phyloP scores from a whole-genome alignment of 352 stramenopile genomes.

The Peronospora farinosa region DNA sequence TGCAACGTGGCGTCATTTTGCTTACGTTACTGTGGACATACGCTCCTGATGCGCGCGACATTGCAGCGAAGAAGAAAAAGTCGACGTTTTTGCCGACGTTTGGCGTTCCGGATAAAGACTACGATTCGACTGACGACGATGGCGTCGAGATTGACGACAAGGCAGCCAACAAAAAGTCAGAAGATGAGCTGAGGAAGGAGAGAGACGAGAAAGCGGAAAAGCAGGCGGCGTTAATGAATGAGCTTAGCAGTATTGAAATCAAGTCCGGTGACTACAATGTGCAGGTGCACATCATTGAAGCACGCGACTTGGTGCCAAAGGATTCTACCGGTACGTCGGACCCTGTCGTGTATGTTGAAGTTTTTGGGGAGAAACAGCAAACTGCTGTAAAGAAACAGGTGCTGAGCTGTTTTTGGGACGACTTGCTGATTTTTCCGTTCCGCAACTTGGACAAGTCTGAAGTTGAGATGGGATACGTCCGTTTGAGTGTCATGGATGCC shows the following conservation, averaged over 20 bases:
- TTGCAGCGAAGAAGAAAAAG: slow-evolving; percentile 71
- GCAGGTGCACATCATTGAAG: slow-evolving; percentile 88
- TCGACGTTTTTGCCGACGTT: slow-evolving; percentile 48
- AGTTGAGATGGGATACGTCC: slow-evolving; percentile 80
- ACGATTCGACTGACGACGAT: slow-evolving; percentile 67
- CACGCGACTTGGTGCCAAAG: slow-evolving; percentile 81
- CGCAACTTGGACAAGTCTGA: slow-evolving; percentile 72
- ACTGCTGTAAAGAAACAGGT: slow-evolving; percentile 80
- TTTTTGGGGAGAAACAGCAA: slow-evolving; percentile 81
- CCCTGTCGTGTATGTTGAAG: slow-evolving; percentile 87
- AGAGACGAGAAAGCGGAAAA: slow-evolving; percentile 68
- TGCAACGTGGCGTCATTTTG: slow-evolving; percentile 43
- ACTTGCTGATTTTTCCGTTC: slow-evolving; percentile 72
- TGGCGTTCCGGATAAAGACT: slow-evolving; percentile 58
- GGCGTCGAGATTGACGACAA: slow-evolving; percentile 51
- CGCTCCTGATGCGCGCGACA: slow-evolving; percentile 38
- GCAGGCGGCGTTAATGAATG: slow-evolving; percentile 62
- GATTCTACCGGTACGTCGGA: slow-evolving; percentile 86
- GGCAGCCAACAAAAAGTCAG: slow-evolving; percentile 42
- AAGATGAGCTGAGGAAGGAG: slow-evolving; percentile 67
- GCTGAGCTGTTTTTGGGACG: slow-evolving; percentile 85
- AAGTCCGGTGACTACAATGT: slow-evolving; percentile 85
- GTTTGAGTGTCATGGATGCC: slow-evolving; percentile 79
- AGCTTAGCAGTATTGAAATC: slow-evolving; percentile 78
- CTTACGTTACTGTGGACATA: slow-evolving; percentile 62